Percentiles rank a stretch among this genome's conserved stretches.
Conservation (phyloP, 805 yeast genomes). For the Teunomyces barrocoloradensis region DNA sequence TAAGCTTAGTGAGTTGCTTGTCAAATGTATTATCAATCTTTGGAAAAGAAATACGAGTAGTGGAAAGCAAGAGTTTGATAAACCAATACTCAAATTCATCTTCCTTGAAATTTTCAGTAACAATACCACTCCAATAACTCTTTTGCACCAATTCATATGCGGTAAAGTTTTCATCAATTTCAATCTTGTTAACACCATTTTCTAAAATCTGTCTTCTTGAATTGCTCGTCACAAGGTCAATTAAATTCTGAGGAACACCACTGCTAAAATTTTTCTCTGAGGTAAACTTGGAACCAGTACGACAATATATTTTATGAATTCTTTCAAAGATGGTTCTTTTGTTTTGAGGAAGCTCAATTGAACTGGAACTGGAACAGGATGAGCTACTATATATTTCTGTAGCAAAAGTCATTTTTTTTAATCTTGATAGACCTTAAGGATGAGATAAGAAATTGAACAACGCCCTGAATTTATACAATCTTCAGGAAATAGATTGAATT, state of each 20-base stretch:
- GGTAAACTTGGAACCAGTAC: slow-evolving; percentile 15
- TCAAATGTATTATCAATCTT: slow-evolving; percentile 3
- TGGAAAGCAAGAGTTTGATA: slow-evolving; percentile 22
- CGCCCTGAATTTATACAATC: background rate
- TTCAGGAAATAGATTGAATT: background rate
- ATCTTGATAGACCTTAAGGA: background rate
- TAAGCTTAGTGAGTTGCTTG: slow-evolving; percentile 12
- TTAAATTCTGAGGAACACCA: background rate
- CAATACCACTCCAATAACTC: slow-evolving; percentile 24
- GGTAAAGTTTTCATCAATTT: slow-evolving; percentile 2
- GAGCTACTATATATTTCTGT: slow-evolving; percentile 2
- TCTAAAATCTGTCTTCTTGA: background rate
- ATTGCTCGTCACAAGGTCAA: background rate
- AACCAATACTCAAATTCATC: slow-evolving; percentile 34
- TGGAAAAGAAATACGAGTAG: slow-evolving; percentile 17
- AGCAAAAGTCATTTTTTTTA: background rate
- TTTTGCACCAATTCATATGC: slow-evolving; percentile 20
- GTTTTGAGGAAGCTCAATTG: background rate
- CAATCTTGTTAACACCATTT: slow-evolving; percentile 2
- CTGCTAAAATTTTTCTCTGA: slow-evolving; percentile 10
- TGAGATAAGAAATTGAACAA: background rate
- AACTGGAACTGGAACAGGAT: slow-evolving; percentile 3
- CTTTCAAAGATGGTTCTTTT: slow-evolving; percentile 24
- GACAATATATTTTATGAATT: slow-evolving; percentile 25
- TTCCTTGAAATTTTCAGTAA: slow-evolving; percentile 22